These are phyloP conservation scores for Penicillium daleae DNA, from an alignment of 495 filamentous ascomycete genomes.

Conservation along the genomic window DNA sequence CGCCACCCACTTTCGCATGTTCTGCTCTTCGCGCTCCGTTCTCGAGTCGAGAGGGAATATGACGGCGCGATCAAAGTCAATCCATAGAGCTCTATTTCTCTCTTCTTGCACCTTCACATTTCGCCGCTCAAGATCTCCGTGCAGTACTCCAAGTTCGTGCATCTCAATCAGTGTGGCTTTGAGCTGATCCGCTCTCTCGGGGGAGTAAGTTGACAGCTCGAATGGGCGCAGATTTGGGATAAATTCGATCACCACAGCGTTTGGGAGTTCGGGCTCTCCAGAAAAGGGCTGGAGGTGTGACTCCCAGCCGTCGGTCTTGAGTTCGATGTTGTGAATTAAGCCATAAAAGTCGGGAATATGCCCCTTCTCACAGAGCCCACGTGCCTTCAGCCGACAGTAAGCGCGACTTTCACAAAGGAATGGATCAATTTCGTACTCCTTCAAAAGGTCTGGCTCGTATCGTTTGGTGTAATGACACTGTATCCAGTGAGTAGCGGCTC, in stretches of 20 bases:
- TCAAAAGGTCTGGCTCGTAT: neutral
- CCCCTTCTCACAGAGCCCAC: neutral
- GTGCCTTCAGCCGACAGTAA: neutral
- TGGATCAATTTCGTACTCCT: neutral
- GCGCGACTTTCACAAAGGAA: neutral
- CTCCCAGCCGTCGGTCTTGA: neutral
- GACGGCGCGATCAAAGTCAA: neutral
- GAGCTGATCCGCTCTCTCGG: neutral
- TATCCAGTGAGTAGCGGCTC: neutral
- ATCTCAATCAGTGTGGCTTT: neutral
- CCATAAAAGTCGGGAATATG: neutral
- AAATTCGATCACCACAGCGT: neutral
- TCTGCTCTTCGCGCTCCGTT: neutral
- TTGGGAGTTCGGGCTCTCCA: neutral
- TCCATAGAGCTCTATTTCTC: neutral
- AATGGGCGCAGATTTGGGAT: neutral
- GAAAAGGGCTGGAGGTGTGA: neutral
- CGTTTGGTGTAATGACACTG: neutral
- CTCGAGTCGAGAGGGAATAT: neutral
- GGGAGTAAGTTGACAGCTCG: neutral
- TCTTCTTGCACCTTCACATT: neutral
- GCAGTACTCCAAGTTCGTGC: neutral
- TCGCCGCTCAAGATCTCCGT: neutral
- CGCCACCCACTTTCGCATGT: neutral
- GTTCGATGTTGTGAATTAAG: neutral